Percentiles rank a stretch among this genome's conserved stretches.
These are phyloP conservation scores for Ceratocystis variospora DNA, from an alignment of 2,329 filamentous ascomycete species.

Conservation along the genomic window DNA sequence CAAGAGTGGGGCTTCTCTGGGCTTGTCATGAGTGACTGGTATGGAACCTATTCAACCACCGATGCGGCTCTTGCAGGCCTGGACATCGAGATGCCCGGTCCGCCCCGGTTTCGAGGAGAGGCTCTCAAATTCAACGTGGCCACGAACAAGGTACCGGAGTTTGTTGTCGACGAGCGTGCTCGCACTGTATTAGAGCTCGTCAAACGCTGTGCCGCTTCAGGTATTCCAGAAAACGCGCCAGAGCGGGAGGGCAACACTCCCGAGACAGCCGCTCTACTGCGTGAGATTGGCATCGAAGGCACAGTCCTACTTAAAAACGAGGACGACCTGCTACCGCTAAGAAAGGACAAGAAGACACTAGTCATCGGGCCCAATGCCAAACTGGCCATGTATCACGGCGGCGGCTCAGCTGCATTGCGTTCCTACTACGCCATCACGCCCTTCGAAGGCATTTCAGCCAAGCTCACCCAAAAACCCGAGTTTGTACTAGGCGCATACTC, in stretches of 20 bases:
- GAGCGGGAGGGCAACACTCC: constrained; percentile 44
- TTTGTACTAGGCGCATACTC: constrained; percentile 51
- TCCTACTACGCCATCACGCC: constrained; percentile 59
- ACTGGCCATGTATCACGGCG: constrained; percentile 45
- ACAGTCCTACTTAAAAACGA: constrained; percentile 66
- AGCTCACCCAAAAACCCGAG: constrained; percentile 31
- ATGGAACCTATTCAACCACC: constrained; percentile 41
- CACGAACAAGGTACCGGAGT: constrained; percentile 42
- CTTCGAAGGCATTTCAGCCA: constrained; percentile 52
- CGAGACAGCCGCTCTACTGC: constrained; percentile 49
- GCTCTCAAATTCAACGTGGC: constrained; percentile 38
- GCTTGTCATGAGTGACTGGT: constrained; percentile 47
- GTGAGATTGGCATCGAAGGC: constrained; percentile 52
- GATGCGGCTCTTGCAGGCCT: constrained; percentile 38
- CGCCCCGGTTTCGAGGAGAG: constrained; percentile 38
- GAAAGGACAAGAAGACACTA: constrained; percentile 47
- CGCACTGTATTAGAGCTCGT: constrained; percentile 45
- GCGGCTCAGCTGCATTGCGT: constrained; percentile 47
- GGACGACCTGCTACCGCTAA: constrained; percentile 46
- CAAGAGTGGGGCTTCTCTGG: constrained; percentile 46
- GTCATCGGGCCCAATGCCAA: constrained; percentile 46
- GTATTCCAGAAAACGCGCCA: constrained; percentile 40
- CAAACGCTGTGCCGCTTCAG: constrained; percentile 40
- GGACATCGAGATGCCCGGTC: constrained; percentile 48
- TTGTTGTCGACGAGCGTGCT: constrained; percentile 44